A percentile compares a stretch with the other conserved stretches of the same genome.
Conservation (phyloP, 352 stramenopile species). For the Pythium pyrilobum region DNA sequence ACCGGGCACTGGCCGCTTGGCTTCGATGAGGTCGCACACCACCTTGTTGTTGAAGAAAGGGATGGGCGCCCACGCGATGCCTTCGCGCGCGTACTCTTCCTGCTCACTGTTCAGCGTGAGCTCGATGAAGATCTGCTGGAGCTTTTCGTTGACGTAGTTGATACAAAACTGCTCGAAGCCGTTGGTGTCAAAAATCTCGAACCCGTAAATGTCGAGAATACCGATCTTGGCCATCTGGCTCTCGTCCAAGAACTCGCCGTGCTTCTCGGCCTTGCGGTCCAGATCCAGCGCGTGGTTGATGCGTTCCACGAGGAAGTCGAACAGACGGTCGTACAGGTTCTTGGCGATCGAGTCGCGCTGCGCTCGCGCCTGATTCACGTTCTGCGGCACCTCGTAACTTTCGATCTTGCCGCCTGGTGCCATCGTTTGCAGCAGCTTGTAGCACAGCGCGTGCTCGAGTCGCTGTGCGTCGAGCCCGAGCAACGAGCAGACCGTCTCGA, state of each 20-base stretch:
- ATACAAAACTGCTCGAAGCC: conserved; percentile 95
- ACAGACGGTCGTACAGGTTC: conserved; percentile 94
- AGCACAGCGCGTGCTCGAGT: conserved; percentile 73
- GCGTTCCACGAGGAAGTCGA: conserved; percentile 95
- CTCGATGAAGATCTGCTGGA: conserved; percentile 92
- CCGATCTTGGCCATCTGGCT: conserved; percentile 82
- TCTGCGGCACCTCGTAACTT: conserved; percentile 84
- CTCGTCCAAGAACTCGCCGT: conserved; percentile 69
- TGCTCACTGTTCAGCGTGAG: conserved; percentile 89
- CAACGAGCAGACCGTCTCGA: conserved; percentile 62
- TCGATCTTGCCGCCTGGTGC: conserved; percentile 77
- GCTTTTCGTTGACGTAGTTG: conserved; percentile 94
- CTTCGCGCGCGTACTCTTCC: conserved; percentile 95
- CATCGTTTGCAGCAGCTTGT: conserved; percentile 86
- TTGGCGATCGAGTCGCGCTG: conserved; percentile 96
- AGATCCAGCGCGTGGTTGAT: conserved; percentile 85
- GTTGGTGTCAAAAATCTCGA: conserved; percentile 95
- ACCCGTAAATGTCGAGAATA: conserved; percentile 96
- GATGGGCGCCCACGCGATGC: conserved; percentile 88
- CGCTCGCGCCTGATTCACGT: conserved; percentile 81
- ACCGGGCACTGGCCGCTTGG: conserved; percentile 57
- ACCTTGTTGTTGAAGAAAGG: conserved; percentile 93
- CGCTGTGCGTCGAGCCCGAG: conserved; percentile 57
- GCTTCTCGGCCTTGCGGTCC: conserved; percentile 77
- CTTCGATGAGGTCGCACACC: conserved; percentile 85